Base-by-base conservation (phyloP, 805 yeast genomes). In the Nakazawaea ambrosiae region DNA sequence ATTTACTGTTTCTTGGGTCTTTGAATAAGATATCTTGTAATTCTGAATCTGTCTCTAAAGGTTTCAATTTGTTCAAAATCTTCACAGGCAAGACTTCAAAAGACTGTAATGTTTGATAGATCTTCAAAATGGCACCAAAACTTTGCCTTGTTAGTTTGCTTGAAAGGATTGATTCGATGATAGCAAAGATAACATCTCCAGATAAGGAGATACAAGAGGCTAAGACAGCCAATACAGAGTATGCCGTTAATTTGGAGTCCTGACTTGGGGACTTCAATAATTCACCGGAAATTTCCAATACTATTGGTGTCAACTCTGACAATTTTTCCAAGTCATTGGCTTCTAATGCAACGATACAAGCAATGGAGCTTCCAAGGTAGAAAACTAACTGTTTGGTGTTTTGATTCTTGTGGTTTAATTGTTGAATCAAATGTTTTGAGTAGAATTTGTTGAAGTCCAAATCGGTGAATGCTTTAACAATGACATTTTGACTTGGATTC, bases 221-320 rank as follows among this genome's bases (percentile, higher is more conserved):
- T 36, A 89, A 62, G 2, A 90, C 96, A 0, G 90, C 74, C 18
- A 90, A 54, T 11, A 88, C 66, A 33, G 95, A 83, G 55, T 85
- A 90, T 2, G 90, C 87, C 15, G 96, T 81, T 42, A 86, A 70
- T 55, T 84, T 92, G 35, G 80, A 69, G 49, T 86, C 94, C 7
- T 65, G 59, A 39, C 59, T 60, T 10, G 59, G 41, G 5, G 75
- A 63, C 2, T 61, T 59, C 43, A 81, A 58, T 27, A 83, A 58
- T 39, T 66, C 63, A 15, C 82, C 84, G 12, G 78, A 62, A 1
- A 70, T 61, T 50, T 78, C 81, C 46, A 84, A 62, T 14, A 79
- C 58, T 3, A 70, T 49, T 3, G 88, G 85, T 28, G 79, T 66
- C 18, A 68, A 52, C 16, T 64, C 66, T 32, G 71, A 65, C 33